Evolutionary conservation across 2,329 filamentous ascomycete species (phyloP).

Genomic region (Cladophialophora yegresii): DNA sequence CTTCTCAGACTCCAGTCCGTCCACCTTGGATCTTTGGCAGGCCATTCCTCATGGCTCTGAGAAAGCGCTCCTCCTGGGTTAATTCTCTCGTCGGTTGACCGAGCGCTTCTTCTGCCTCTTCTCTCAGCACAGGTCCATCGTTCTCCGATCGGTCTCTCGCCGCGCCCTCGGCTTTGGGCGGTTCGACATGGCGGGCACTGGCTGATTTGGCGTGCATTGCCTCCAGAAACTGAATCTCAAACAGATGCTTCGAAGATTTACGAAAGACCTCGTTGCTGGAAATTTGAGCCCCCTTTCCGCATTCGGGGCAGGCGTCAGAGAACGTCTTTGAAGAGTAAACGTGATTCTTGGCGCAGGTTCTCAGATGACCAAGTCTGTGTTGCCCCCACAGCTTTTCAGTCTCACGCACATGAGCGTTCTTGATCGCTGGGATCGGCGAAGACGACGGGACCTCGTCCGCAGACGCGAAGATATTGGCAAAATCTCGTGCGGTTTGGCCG

Average conservation of each 20-base stretch:
- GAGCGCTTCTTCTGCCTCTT: neutral
- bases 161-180: neutral
- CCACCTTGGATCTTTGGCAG: neutral
- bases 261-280: slow-evolving; percentile 14
- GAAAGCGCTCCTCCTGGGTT: slow-evolving; percentile 2
- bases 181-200: too few species aligned
- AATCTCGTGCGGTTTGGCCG: slow-evolving; percentile 2
- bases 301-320: slow-evolving; percentile 31
- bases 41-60: neutral
- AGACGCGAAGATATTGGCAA: neutral
- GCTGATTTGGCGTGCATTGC: slow-evolving; percentile 6
- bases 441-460: neutral
- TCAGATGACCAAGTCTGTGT: slow-evolving; percentile 19
- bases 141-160: neutral
- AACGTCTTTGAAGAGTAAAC: slow-evolving; percentile 31
- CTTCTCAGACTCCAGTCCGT: neutral
- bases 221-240: slow-evolving; percentile 19
- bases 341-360: slow-evolving; percentile 26
- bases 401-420: slow-evolving; percentile 8
- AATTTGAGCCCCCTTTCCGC: slow-evolving; percentile 20
- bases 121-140: neutral
- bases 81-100: neutral
- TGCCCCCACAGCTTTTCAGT: slow-evolving; percentile 29
- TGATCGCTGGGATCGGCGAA: slow-evolving; percentile 16
- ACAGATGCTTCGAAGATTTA: slow-evolving; percentile 19